Base-by-base conservation (phyloP, 2,329 filamentous ascomycete genomes). In the Hirsutella thompsonii region DNA sequence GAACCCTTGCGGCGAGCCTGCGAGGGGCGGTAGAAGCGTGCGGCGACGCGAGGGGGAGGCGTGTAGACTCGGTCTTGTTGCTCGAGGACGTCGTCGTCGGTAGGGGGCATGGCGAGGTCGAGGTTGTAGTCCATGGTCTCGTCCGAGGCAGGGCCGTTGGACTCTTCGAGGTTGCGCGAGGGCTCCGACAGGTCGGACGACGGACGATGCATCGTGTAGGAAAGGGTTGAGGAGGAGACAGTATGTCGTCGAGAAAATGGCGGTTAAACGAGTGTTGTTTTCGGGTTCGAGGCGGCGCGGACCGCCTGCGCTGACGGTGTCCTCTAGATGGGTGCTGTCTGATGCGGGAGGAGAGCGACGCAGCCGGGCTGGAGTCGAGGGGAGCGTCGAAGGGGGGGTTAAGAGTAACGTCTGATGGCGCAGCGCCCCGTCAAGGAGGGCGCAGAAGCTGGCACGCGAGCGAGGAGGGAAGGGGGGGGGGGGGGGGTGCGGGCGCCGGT, bases 21-120 rank as follows among this genome's bases (percentile, higher is more conserved):
- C 4, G 69, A 74, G 29, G 72, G 74, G 45, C 79, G 74, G 61
- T 84, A 84, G 66, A 90, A 86, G 47, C 83, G 81, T 41, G 83
- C 83, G 51, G 83, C 83, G 54, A 89, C 81, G 54, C 79, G 81
- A 23, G 83, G 79, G 40, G 84, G 84, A 36, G 83, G 83, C 40
- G 78, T 75, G 54, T 75, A 64, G 41, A 61, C 59, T 42, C 56
- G 54, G 38, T 49, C 45, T 41, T 63, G 59, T 28, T 56, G 52
- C 9, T 60, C 60, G 20, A 57, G 50, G 16, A 55, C 54, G 32
- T 64, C 59, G 19, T 63, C 57, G 23, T 62, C 57, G 30, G 53
- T 44, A 11, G 62, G 59, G 16, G 61, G 59, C 61, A 64, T 60
- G 38, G 57, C 50, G 11, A 65, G 53, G 43, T 63, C 57, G 28